Conservation (phyloP, 768 basidiomycete species). For the Hericium coralloides region DNA sequence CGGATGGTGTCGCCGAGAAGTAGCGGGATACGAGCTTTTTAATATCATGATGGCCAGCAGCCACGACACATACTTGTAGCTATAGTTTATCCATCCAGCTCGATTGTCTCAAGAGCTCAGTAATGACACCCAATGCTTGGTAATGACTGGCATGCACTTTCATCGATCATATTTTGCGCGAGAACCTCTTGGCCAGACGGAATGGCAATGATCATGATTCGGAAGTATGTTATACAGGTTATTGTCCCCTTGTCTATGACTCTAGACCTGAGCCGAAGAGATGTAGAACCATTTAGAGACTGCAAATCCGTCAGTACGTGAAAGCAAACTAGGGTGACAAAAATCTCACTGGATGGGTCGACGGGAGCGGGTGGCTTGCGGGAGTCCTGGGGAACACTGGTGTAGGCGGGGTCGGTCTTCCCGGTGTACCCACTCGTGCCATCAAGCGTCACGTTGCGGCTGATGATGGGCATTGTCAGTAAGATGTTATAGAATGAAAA, state of each 20-base stretch:
- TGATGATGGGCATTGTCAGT: slow-evolving; percentile 21
- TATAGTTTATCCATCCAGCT: slow-evolving; percentile 3
- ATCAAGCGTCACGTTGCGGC: slow-evolving; percentile 71
- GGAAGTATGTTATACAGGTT: background rate
- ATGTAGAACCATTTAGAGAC: slow-evolving; percentile 95
- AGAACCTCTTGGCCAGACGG: too few species aligned
- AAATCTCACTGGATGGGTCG: slow-evolving; percentile 74
- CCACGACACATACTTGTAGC: slow-evolving; percentile 6
- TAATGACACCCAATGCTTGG: background rate
- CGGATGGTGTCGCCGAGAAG: slow-evolving; percentile 36
- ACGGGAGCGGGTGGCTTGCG: slow-evolving; percentile 81
- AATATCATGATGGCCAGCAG: background rate
- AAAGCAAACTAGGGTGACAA: background rate
- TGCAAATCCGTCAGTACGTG: slow-evolving; percentile 19
- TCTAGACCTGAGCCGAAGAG: slow-evolving; percentile 72
- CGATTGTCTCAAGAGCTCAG: background rate
- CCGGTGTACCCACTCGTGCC: slow-evolving; percentile 65
- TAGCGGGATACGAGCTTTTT: slow-evolving; percentile 14
- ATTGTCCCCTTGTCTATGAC: background rate
- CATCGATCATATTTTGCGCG: background rate
- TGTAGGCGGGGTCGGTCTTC: slow-evolving; percentile 55
- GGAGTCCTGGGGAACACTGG: slow-evolving; percentile 64
- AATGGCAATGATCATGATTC: too few species aligned
- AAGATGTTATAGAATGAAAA: background rate
- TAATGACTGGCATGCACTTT: background rate